phyloP scores from a whole-genome alignment of 2,329 filamentous ascomycete genomes.

The Aspergillus pseudonomiae region DNA sequence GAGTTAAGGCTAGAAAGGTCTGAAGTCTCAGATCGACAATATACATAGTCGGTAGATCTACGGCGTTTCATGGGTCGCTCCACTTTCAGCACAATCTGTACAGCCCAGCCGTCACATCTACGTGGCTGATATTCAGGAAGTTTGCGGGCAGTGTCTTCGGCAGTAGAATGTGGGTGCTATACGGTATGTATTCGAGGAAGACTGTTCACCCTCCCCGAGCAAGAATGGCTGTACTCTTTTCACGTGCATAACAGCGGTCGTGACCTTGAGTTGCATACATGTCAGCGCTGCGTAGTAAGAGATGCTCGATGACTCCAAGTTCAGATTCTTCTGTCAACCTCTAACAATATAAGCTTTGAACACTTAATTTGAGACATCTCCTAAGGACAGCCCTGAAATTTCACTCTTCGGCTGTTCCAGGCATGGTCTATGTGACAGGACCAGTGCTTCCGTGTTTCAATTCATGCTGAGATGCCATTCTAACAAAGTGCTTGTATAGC shows the following conservation, averaged over 20 bases:
- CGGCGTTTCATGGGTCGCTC: not conserved
- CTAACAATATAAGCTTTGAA: not conserved
- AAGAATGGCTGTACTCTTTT: not conserved
- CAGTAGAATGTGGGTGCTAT: not conserved
- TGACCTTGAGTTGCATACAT: not conserved
- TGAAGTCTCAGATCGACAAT: not conserved
- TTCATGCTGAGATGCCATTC: not conserved
- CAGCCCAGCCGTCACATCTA: not conserved
- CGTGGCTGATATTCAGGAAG: not conserved
- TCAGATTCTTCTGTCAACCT: not conserved
- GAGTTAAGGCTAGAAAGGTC: not conserved
- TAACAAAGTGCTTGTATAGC: too few relatives aligned
- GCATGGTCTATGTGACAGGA: not conserved
- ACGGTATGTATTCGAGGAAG: not conserved
- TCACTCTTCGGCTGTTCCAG: not conserved
- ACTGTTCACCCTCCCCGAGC: too few relatives aligned
- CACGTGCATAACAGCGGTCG: not conserved
- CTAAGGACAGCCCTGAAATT: not conserved
- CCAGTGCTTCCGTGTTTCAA: not conserved
- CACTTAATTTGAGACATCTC: not conserved
- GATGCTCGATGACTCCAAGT: not conserved
- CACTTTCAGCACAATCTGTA: not conserved
- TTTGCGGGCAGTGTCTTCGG: not conserved
- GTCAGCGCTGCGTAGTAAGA: not conserved
- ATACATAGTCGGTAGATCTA: not conserved